phyloP scores from a whole-genome alignment of 306 rosid species.

The Trifolium repens region DNA sequence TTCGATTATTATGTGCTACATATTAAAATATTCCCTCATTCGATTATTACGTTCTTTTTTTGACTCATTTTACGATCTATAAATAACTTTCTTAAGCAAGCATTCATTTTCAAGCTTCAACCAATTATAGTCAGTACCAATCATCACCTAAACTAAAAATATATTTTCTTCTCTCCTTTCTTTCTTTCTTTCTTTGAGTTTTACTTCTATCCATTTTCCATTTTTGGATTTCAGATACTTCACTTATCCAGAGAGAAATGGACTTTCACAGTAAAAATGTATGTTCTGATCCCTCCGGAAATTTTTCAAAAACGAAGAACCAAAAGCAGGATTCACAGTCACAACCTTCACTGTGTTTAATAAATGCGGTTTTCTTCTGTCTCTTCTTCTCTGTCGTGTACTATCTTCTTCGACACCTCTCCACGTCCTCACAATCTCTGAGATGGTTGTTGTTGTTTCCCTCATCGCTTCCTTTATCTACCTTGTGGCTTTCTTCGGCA shows the following conservation, averaged over 20 bases:
- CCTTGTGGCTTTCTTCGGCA: constrained; percentile 83
- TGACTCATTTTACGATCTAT: neutral
- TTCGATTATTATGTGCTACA: neutral
- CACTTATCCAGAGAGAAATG: constrained; percentile 42
- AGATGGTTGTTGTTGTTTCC: constrained; percentile 62
- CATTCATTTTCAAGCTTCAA: neutral
- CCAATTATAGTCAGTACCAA: neutral
- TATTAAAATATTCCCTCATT: neutral
- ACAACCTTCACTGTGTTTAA: constrained; percentile 39
- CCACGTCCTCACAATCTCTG: constrained; percentile 68
- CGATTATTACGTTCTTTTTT: neutral
- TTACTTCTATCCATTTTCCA: neutral
- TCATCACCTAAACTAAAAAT: neutral
- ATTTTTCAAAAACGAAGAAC: constrained; percentile 9
- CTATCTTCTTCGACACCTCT: constrained; percentile 81
- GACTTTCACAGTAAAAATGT: constrained; percentile 62
- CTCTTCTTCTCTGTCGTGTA: constrained; percentile 83
- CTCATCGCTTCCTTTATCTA: constrained; percentile 74
- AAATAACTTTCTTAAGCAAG: neutral
- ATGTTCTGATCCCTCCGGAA: constrained; percentile 27
- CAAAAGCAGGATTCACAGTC: constrained; percentile 38
- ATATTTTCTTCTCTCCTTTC: neutral
- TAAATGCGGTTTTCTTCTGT: constrained; percentile 66
- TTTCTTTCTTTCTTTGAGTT: neutral
- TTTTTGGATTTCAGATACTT: neutral